phyloP scores from a whole-genome alignment of 371 early-diverging fungal species.

The Apophysomyces trapeziformis region DNA sequence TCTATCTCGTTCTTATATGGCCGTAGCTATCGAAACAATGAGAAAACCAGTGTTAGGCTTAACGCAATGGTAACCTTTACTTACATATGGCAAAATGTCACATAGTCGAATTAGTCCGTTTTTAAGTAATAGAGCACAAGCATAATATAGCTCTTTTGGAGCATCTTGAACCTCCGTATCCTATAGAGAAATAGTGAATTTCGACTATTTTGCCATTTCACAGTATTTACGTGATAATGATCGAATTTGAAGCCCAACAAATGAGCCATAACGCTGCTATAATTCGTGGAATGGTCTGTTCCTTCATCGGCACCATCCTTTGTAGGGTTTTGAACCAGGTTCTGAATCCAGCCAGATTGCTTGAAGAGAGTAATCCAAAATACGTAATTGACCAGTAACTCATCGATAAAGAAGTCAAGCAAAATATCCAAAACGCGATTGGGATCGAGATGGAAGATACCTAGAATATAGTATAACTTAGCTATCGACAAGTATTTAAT shows the following conservation, averaged over 20 bases:
- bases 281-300: slow-evolving; percentile 15
- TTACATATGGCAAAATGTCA: slow-evolving; percentile 75
- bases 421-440: slow-evolving; percentile 87
- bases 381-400: slow-evolving; percentile 71
- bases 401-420: slow-evolving; percentile 78
- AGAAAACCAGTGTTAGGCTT: slow-evolving; percentile 1
- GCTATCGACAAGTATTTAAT: slow-evolving; percentile 13
- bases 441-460: slow-evolving; percentile 88
- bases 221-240: slow-evolving; percentile 57
- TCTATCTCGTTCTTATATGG: slow-evolving; percentile 64
- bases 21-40: slow-evolving; percentile 37
- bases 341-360: slow-evolving; percentile 70
- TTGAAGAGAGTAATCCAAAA: slow-evolving; percentile 82
- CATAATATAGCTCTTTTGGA: slow-evolving; percentile 42
- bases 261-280: slow-evolving; percentile 62
- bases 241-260: slow-evolving; percentile 88
- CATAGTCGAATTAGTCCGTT: slow-evolving; percentile 68
- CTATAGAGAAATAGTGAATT: neutral
- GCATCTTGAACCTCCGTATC: slow-evolving; percentile 24
- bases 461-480: slow-evolving; percentile 24
- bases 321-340: neutral
- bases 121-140: slow-evolving; percentile 62
- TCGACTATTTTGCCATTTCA: neutral
- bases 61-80: slow-evolving; percentile 14
- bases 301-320: slow-evolving; percentile 12